These are phyloP conservation scores for Claviceps capensis DNA, from an alignment of 2,329 filamentous ascomycete species.

Conservation along the genomic window DNA sequence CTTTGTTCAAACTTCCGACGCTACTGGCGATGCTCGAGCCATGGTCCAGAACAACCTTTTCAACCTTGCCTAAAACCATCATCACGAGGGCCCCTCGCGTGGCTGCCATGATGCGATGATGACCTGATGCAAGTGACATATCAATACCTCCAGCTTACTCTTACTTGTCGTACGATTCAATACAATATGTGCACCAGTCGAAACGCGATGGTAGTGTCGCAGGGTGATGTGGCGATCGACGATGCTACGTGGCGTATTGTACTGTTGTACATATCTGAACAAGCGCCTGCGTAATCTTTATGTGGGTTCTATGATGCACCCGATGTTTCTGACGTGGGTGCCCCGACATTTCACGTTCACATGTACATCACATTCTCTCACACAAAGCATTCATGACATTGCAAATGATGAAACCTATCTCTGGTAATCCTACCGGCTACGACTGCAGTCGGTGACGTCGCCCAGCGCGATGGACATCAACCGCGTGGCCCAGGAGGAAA, in stretches of 20 bases:
- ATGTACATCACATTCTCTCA: too few relatives aligned
- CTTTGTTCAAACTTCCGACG: conserved; percentile 17
- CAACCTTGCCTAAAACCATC: conserved; percentile 54
- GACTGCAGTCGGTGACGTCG: conserved; percentile 12
- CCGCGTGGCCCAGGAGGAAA: conserved; percentile 17
- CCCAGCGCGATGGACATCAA: conserved; percentile 14
- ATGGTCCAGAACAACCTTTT: conserved; percentile 43
- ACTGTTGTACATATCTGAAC: not conserved
- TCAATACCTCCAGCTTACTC: not conserved
- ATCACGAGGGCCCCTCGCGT: conserved; percentile 52
- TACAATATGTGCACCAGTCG: not conserved
- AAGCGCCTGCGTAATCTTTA: not conserved
- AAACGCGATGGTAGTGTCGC: not conserved
- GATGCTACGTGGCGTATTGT: not conserved
- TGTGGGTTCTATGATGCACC: not conserved
- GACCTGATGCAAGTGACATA: conserved; percentile 53
- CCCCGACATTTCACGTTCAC: not conserved
- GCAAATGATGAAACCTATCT: conserved; percentile 26
- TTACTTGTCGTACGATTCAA: not conserved
- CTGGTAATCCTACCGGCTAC: conserved; percentile 28
- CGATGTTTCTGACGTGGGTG: not conserved
- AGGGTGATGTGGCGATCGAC: not conserved
- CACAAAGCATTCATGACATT: not conserved
- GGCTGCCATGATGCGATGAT: conserved; percentile 55
- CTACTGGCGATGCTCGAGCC: conserved; percentile 36